These are phyloP conservation scores for Suillus decipiens DNA, from an alignment of 768 basidiomycete genomes.

Conservation along the genomic window DNA sequence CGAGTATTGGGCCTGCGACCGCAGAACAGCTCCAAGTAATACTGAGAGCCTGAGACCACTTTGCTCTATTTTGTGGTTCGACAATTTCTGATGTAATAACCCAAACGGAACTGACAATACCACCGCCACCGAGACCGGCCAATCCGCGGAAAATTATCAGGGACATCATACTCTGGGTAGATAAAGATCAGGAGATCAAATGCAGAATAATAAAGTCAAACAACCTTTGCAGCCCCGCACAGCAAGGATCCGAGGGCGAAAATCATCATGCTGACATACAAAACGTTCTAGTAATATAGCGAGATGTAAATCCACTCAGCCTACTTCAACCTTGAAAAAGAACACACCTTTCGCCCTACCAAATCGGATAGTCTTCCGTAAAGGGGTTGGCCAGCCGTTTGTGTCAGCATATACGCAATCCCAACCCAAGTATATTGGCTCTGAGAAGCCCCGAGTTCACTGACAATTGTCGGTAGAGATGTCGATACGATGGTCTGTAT, in stretches of 20 bases:
- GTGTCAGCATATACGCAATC: slow-evolving; percentile 82
- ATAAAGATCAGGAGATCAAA: slow-evolving; percentile 20
- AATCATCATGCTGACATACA: slow-evolving; percentile 72
- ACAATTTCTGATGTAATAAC: slow-evolving; percentile 86
- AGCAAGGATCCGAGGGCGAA: slow-evolving; percentile 80
- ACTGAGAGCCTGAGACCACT: slow-evolving; percentile 85
- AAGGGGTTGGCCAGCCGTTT: slow-evolving; percentile 82
- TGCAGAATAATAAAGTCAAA: slow-evolving; percentile 18
- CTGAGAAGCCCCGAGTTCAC: slow-evolving; percentile 64
- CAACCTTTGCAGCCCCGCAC: slow-evolving; percentile 73
- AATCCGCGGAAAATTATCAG: slow-evolving; percentile 65
- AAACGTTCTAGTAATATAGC: slow-evolving; percentile 48
- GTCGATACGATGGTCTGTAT: slow-evolving; percentile 75
- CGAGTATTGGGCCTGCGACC: slow-evolving; percentile 79
- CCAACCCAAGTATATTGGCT: slow-evolving; percentile 86
- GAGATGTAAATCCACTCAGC: slow-evolving; percentile 9
- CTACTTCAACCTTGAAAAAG: slow-evolving; percentile 12
- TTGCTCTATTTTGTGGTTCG: slow-evolving; percentile 65
- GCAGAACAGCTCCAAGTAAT: slow-evolving; percentile 88
- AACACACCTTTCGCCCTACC: slow-evolving; percentile 70
- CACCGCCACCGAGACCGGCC: slow-evolving; percentile 84
- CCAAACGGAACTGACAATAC: slow-evolving; percentile 86
- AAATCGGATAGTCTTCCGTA: slow-evolving; percentile 82
- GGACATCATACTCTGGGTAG: slow-evolving; percentile 46
- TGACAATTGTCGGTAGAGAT: slow-evolving; percentile 77